Evolutionary conservation across 2,329 filamentous ascomycete genomes (phyloP).

Genomic region (Alternaria gaisen): DNA sequence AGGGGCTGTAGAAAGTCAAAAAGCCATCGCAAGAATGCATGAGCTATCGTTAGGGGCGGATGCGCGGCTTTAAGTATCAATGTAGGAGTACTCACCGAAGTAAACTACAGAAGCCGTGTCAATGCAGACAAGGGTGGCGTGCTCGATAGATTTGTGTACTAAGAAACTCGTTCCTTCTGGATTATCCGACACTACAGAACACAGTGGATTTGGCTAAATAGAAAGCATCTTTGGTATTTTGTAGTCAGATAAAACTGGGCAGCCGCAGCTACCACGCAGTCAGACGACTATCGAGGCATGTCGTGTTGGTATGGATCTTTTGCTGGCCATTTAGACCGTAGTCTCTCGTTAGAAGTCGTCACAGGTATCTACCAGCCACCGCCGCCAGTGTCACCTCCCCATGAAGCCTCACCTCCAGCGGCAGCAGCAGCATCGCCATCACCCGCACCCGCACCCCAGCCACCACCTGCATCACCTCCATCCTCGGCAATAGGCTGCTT

Average conservation of each 20-base stretch:
- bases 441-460: slow-evolving; percentile 22
- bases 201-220: not conserved
- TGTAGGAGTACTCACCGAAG: not conserved
- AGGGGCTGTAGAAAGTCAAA: not conserved
- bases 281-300: not conserved
- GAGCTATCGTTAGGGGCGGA: not conserved
- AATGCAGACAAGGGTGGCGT: not conserved
- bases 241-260: not conserved
- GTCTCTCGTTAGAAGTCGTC: not conserved
- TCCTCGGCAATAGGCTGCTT: slow-evolving; percentile 37
- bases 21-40: not conserved
- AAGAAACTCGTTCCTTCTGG: not conserved
- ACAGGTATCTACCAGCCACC: slow-evolving; percentile 21
- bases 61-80: not conserved
- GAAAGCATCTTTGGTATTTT: not conserved
- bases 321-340: not conserved
- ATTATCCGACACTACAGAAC: not conserved
- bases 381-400: slow-evolving; percentile 14
- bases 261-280: not conserved
- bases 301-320: not conserved
- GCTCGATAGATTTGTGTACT: not conserved
- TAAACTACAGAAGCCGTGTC: not conserved
- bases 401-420: slow-evolving; percentile 30
- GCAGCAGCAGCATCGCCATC: slow-evolving; percentile 12
- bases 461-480: slow-evolving; percentile 21